Conservation (phyloP, 1,139 yeast species). For the Sugiyamaella japonica region DNA sequence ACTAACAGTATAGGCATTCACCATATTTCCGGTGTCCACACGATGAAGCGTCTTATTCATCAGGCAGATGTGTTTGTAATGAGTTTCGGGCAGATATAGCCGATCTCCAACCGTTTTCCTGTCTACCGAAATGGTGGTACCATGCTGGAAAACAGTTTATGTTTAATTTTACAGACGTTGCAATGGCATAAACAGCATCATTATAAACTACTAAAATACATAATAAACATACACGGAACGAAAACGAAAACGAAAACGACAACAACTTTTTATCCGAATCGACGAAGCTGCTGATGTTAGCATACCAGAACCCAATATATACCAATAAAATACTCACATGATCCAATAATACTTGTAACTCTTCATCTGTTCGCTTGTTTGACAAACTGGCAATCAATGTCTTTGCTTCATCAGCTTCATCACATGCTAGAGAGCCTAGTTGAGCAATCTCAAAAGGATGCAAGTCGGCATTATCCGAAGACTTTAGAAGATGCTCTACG, state of each 20-base stretch:
- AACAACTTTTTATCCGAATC: constrained; percentile 13
- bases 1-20: constrained; percentile 48
- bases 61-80: constrained; percentile 69
- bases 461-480: constrained; percentile 62
- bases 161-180: constrained; percentile 32
- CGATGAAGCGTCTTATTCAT: constrained; percentile 48
- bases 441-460: constrained; percentile 98
- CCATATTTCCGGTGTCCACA: constrained; percentile 85
- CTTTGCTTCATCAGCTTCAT: constrained; percentile 96
- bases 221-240: constrained; percentile 1
- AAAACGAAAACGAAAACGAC: constrained; percentile 4
- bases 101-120: constrained; percentile 65
- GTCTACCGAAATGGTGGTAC: constrained; percentile 88
- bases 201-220: constrained; percentile 13
- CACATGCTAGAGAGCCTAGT: constrained; percentile 89
- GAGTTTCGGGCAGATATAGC: constrained; percentile 47
- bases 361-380: constrained; percentile 80
- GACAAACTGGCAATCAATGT: constrained; percentile 86
- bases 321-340: constrained; percentile 51
- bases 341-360: constrained; percentile 80
- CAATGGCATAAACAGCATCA: constrained; percentile 11
- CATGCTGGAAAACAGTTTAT: constrained; percentile 40
- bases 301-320: neutral
- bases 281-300: constrained; percentile 11
- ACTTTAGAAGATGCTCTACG: constrained; percentile 79